Evolutionary conservation across 2,329 filamentous ascomycete genomes (phyloP), one percentile per base, ranked within the genome.

Genomic region (Macrophomina phaseolina): DNA sequence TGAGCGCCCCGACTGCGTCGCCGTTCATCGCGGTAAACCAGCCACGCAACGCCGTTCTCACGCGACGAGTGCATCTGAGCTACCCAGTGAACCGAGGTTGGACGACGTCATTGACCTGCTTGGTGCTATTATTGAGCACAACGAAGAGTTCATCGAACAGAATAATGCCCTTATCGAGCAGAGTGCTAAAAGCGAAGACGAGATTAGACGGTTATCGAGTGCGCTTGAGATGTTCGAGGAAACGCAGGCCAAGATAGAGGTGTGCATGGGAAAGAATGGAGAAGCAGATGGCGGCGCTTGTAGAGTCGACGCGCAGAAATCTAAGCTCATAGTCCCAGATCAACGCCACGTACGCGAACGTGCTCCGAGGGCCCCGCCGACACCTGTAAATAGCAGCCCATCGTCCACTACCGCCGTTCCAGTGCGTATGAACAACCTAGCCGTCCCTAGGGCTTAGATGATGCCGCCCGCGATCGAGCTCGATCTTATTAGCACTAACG

Each of bases 171-270:
- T 52, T 34, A 16, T 6, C 5, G 49, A 34, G 11, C 11, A 38
- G 36, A 11, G 5, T 6, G 36, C 36, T 38, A 38, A 11, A 11
- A 38, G 11, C 36, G 36, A 38, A 38, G 46, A 49, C 3, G 46
- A 49, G 46, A 28, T 49, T 28, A 49, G 18, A 18, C 46, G 46
- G 5, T 28, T 49, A 18, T 11, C 5, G n/a, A 49, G 46, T 12
- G 46, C 46, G 18, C 46, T 49, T 11, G 6, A 49, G 46, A 23
- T 11, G 46, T 49, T 18, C 18, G 18, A 28, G 18, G 46, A 49
- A 49, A 28, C 46, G 46, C 46, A 49, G 46, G n/a, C 46, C 46
- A 49, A 49, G 18, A 49, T 49, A 18, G 46, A 49, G 18, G 46
- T 23, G 28, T 18, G n/a, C 11, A 49, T 49, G n/a, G 46, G 6